phyloP scores from a whole-genome alignment of 495 filamentous ascomycete species.

The Oleoguttula mirabilis region DNA sequence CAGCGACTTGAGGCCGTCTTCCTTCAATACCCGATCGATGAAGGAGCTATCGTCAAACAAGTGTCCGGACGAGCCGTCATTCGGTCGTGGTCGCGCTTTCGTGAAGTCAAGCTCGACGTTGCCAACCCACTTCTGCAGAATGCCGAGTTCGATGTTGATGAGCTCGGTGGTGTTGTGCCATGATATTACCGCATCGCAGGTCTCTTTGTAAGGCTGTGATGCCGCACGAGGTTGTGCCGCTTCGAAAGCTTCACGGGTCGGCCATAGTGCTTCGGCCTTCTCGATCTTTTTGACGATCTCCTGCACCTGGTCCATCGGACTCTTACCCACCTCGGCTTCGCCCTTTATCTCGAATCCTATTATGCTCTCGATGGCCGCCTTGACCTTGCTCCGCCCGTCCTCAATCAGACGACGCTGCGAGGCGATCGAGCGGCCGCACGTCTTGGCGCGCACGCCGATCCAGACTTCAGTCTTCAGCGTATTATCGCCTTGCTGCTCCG shows the following conservation, averaged over 20 bases:
- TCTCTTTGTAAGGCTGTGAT: slow-evolving; percentile 62
- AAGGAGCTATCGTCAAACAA: slow-evolving; percentile 83
- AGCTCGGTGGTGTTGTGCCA: slow-evolving; percentile 98
- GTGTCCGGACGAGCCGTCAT: slow-evolving; percentile 42
- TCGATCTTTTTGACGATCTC: slow-evolving; percentile 83
- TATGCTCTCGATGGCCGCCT: slow-evolving; percentile 67
- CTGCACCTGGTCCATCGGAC: slow-evolving; percentile 71
- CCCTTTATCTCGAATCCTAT: slow-evolving; percentile 89
- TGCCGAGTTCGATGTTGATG: slow-evolving; percentile 85
- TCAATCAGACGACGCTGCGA: slow-evolving; percentile 45
- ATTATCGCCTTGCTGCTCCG: slow-evolving; percentile 60
- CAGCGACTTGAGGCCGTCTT: slow-evolving; percentile 84
- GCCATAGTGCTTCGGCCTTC: slow-evolving; percentile 71
- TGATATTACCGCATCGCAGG: slow-evolving; percentile 74
- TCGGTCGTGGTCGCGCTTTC: slow-evolving; percentile 39
- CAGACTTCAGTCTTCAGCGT: slow-evolving; percentile 75
- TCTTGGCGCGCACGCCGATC: slow-evolving; percentile 70
- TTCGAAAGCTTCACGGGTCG: slow-evolving; percentile 62
- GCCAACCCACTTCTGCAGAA: slow-evolving; percentile 89
- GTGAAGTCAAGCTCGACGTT: slow-evolving; percentile 90
- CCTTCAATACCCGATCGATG: slow-evolving; percentile 93
- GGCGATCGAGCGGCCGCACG: slow-evolving; percentile 69
- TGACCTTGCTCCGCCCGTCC: slow-evolving; percentile 37
- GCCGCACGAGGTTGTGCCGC: slow-evolving; percentile 56
- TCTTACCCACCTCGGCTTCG: slow-evolving; percentile 79